Evolutionary conservation across 176 grass and related monocot species (phyloP).

Genomic region (Carex kokanica): DNA sequence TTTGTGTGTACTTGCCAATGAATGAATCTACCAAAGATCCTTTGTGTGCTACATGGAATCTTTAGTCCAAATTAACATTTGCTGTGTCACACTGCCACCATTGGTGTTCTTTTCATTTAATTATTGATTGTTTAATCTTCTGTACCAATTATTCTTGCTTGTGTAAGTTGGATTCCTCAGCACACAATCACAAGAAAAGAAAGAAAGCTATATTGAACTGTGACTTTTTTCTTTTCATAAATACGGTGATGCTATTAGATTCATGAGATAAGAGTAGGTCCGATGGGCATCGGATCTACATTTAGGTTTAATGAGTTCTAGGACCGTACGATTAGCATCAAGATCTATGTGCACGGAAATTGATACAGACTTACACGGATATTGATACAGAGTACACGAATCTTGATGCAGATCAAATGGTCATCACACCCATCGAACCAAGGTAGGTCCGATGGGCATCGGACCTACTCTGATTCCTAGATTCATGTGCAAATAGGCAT

Average conservation of each 20-base stretch:
- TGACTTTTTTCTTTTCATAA: not conserved
- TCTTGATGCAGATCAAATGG: no score
- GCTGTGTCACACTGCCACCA: not conserved
- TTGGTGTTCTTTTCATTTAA: constrained; percentile 12
- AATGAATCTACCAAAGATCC: constrained; percentile 64
- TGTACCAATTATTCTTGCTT: not conserved
- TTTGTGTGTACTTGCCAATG: not conserved
- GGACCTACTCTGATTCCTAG: no score
- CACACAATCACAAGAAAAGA: constrained; percentile 10
- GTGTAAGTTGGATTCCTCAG: constrained; percentile 15
- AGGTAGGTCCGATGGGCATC: no score
- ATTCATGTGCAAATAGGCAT: not conserved
- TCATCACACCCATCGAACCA: no score
- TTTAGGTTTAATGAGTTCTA: no score
- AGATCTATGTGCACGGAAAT: no score
- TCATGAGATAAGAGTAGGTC: no score
- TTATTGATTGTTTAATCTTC: constrained; percentile 16
- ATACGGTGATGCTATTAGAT: not conserved
- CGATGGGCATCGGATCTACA: no score
- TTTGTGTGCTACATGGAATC: constrained; percentile 71
- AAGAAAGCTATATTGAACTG: not conserved
- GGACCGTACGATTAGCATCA: no score
- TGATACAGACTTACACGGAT: no score
- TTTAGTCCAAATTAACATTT: constrained; percentile 3
- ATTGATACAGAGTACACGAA: no score